Percentiles rank a stretch among this genome's conserved stretches.
These are phyloP conservation scores for Nematocida sp. DNA, from an alignment of 371 early-diverging fungal genomes.

Conservation along the genomic window DNA sequence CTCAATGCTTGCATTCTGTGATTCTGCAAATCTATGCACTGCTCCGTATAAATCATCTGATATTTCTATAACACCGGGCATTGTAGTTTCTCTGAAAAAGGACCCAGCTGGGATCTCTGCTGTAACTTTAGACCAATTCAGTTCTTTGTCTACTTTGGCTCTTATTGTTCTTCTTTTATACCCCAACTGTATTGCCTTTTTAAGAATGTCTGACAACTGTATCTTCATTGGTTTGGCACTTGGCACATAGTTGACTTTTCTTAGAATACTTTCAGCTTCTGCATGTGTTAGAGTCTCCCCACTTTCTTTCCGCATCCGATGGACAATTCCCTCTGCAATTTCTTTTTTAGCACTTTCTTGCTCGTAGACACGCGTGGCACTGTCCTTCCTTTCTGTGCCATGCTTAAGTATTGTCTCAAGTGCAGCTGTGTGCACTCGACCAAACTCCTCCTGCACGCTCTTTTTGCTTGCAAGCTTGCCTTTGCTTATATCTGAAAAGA, in stretches of 20 bases:
- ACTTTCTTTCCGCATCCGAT: constrained; percentile 45
- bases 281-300: constrained; percentile 22
- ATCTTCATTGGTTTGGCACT: constrained; percentile 49
- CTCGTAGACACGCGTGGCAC: constrained; percentile 62
- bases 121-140: constrained; percentile 9
- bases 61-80: constrained; percentile 2
- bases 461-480: constrained; percentile 61
- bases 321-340: constrained; percentile 59
- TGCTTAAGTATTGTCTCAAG: constrained; percentile 60
- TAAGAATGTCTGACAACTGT: constrained; percentile 63
- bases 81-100: background rate
- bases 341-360: constrained; percentile 55
- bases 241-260: constrained; percentile 42
- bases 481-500: constrained; percentile 63
- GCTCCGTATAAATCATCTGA: constrained; percentile 53
- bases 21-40: constrained; percentile 25
- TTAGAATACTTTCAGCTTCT: constrained; percentile 46
- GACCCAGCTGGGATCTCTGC: constrained; percentile 31
- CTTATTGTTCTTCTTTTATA: constrained; percentile 55
- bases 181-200: constrained; percentile 61
- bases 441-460: constrained; percentile 28
- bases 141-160: constrained; percentile 29
- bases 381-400: constrained; percentile 66
- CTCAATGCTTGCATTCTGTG: background rate
- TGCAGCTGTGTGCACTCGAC: constrained; percentile 19